Conservation (phyloP, 2,329 filamentous ascomycete species). For the Pseudogymnoascus sp. region DNA sequence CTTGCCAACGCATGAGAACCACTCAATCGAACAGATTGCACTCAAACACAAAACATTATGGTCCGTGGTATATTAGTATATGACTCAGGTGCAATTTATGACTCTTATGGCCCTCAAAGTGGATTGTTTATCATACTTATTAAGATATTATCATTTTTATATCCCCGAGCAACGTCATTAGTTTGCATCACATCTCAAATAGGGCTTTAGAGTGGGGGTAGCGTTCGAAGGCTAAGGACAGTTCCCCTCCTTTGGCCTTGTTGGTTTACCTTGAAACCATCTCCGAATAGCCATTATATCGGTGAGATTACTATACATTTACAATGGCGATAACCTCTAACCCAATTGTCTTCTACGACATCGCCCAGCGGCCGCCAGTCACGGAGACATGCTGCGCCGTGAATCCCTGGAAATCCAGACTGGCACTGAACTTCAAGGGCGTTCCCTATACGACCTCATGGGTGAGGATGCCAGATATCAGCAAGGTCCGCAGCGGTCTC, state of each 20-base stretch:
- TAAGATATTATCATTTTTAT: background rate
- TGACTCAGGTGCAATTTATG: slow-evolving; percentile 1
- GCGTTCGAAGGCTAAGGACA: background rate
- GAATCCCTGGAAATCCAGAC: slow-evolving; percentile 46
- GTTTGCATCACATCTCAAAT: background rate
- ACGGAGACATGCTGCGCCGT: slow-evolving; percentile 22
- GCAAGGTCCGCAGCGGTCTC: slow-evolving; percentile 40
- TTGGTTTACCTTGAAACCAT: background rate
- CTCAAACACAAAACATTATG: slow-evolving; percentile 2
- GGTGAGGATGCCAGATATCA: slow-evolving; percentile 47
- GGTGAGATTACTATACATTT: background rate
- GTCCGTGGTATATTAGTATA: background rate
- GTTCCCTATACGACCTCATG: slow-evolving; percentile 44
- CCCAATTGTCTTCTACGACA: slow-evolving; percentile 14
- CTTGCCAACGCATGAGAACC: slow-evolving; percentile 3
- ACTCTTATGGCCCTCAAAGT: background rate
- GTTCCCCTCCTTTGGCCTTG: background rate
- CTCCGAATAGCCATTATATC: background rate
- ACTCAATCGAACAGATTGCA: slow-evolving; percentile 3
- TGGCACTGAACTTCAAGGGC: slow-evolving; percentile 44
- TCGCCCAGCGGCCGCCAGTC: slow-evolving; percentile 12
- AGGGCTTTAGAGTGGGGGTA: background rate
- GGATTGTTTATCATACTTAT: background rate
- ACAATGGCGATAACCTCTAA: slow-evolving; percentile 3
- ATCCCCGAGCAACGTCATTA: background rate